Percentiles rank a stretch among this genome's conserved stretches.
phyloP scores from a whole-genome alignment of 768 basidiomycete species.

The Leccinum disarticulatum region DNA sequence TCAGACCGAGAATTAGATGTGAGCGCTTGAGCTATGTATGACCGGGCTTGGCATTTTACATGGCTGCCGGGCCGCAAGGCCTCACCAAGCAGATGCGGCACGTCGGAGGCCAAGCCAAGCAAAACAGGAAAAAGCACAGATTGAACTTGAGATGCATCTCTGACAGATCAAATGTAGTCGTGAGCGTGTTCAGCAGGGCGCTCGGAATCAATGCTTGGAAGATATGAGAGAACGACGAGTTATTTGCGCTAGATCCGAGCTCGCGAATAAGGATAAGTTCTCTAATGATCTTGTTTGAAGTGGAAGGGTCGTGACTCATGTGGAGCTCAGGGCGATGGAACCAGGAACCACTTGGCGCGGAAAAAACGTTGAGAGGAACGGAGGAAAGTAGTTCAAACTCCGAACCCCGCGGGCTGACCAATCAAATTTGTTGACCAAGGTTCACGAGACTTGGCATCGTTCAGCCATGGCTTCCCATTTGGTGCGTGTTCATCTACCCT shows the following conservation, averaged over 20 bases:
- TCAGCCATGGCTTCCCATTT: slow-evolving; percentile 69
- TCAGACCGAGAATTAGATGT: neutral
- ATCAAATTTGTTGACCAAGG: slow-evolving; percentile 10
- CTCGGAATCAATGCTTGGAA: neutral
- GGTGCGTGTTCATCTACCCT: slow-evolving; percentile 38
- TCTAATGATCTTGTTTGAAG: neutral
- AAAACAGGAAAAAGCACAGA: neutral
- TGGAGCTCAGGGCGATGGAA: neutral
- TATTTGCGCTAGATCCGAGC: neutral
- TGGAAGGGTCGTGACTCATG: neutral
- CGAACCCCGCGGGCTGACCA: slow-evolving; percentile 23
- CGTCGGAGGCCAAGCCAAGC: neutral
- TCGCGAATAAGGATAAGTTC: neutral
- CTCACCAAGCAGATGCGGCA: too few relatives aligned
- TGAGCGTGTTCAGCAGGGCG: too few relatives aligned
- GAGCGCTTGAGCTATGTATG: neutral
- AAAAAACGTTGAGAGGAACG: too few relatives aligned
- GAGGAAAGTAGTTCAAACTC: slow-evolving; percentile 12
- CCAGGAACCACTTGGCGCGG: neutral
- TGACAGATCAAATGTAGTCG: neutral
- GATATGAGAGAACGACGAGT: neutral
- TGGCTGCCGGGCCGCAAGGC: neutral
- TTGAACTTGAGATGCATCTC: neutral
- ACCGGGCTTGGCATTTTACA: neutral
- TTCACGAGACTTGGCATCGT: neutral